phyloP scores from a whole-genome alignment of 2,329 filamentous ascomycete genomes.

The Colletotrichum lindemuthianum region DNA sequence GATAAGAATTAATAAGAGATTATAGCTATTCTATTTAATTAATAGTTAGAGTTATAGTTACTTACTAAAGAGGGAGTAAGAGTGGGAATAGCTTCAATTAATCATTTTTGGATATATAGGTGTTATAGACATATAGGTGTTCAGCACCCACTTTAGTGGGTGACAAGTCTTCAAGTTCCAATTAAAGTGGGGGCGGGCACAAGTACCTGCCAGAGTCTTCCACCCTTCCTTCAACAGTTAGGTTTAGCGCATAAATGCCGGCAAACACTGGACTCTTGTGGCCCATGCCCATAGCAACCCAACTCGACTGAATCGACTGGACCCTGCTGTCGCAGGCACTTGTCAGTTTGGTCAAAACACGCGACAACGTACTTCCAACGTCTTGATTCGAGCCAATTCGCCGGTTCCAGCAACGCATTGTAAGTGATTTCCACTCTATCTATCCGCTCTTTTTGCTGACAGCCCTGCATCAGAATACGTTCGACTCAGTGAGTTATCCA shows the following conservation, averaged over 20 bases:
- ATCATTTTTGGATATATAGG: no score
- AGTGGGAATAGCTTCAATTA: no score
- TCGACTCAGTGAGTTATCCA: constrained; percentile 15
- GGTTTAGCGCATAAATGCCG: constrained; percentile 5
- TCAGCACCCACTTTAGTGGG: no score
- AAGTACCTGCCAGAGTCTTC: background rate
- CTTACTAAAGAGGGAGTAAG: no score
- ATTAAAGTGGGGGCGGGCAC: no score
- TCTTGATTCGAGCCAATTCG: background rate
- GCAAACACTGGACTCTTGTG: constrained; percentile 8
- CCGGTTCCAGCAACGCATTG: background rate
- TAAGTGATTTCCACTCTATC: background rate
- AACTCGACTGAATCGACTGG: constrained; percentile 25
- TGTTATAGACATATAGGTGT: no score
- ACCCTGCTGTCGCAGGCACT: constrained; percentile 17
- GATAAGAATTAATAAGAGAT: no score
- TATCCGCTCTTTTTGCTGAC: background rate
- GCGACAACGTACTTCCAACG: constrained; percentile 16
- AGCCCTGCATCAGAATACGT: background rate
- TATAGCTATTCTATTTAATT: no score
- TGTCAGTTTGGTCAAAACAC: constrained; percentile 26
- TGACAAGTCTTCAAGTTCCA: no score
- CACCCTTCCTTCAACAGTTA: constrained; percentile 17
- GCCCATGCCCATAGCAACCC: constrained; percentile 27
- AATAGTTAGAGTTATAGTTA: no score